A percentile compares a stretch with the other conserved stretches of the same genome.
These are phyloP conservation scores for Raddia guianensis DNA, from an alignment of 176 grass and related monocot species.

Conservation along the genomic window DNA sequence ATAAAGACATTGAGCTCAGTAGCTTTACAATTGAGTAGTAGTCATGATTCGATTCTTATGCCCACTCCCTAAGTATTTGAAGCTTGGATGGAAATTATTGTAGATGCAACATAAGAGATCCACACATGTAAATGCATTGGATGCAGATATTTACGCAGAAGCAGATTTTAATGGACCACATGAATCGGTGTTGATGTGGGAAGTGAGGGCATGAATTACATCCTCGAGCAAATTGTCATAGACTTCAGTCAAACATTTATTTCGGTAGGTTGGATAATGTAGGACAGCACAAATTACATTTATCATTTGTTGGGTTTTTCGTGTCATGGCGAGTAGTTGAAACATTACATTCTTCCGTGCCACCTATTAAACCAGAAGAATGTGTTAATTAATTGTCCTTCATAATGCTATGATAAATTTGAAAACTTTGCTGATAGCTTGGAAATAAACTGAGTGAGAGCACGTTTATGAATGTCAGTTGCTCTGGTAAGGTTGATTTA, in stretches of 20 bases:
- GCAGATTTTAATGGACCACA: not conserved
- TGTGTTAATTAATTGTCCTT: not conserved
- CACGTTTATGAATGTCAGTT: not conserved
- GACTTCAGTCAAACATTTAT: not conserved
- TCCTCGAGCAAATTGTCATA: not conserved
- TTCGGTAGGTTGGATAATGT: not conserved
- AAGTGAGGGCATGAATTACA: not conserved
- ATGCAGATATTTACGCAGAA: not conserved
- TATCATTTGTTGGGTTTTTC: not conserved
- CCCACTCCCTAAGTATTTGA: not conserved
- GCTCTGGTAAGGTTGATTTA: not conserved
- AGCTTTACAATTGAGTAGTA: not conserved
- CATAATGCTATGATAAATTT: not conserved
- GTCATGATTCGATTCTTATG: not conserved
- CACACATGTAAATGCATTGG: not conserved
- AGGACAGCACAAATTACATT: not conserved
- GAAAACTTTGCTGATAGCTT: not conserved
- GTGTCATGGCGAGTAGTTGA: not conserved
- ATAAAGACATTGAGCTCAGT: not conserved
- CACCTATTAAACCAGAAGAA: not conserved
- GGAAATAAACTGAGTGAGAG: not conserved
- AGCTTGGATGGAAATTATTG: not conserved
- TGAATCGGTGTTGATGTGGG: not conserved
- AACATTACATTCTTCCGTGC: not conserved
- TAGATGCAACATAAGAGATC: constrained; percentile 2